A percentile compares a stretch with the other conserved stretches of the same genome.
phyloP scores from a whole-genome alignment of 768 basidiomycete genomes.

The Boletus subparvulus region DNA sequence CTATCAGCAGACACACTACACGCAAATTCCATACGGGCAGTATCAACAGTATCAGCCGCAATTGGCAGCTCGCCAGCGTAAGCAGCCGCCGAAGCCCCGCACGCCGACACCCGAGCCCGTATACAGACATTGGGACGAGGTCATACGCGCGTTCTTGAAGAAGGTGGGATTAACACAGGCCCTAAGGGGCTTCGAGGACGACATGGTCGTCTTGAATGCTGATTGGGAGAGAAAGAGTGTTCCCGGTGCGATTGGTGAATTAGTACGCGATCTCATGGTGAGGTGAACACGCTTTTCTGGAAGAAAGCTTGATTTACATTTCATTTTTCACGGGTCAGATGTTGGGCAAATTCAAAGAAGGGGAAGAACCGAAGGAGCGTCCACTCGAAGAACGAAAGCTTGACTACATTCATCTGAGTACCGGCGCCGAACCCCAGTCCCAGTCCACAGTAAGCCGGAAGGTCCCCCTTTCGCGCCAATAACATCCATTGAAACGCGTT shows the following conservation, averaged over 20 bases:
- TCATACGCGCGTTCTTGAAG: conserved; percentile 52
- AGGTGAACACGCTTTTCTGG: conserved; percentile 17
- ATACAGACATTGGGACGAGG: conserved; percentile 62
- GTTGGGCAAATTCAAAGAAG: conserved; percentile 32
- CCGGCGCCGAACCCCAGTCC: conserved; percentile 47
- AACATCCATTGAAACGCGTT: conserved; percentile 3
- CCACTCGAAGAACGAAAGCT: conserved; percentile 69
- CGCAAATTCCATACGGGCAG: conserved; percentile 35
- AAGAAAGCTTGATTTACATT: background rate
- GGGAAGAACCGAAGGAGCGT: conserved; percentile 27
- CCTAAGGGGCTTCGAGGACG: conserved; percentile 61
- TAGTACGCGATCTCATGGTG: conserved; percentile 54
- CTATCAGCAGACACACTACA: conserved; percentile 35
- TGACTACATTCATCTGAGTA: conserved; percentile 53
- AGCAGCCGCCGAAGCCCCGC: conserved; percentile 26
- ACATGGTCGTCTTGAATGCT: conserved; percentile 67
- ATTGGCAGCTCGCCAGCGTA: conserved; percentile 28
- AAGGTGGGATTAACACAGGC: conserved; percentile 59
- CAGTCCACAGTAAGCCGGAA: conserved; percentile 55
- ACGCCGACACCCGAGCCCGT: conserved; percentile 42
- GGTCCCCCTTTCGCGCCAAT: background rate
- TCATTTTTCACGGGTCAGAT: conserved; percentile 17
- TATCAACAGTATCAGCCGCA: conserved; percentile 35
- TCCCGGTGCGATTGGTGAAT: conserved; percentile 51
- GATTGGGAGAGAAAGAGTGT: conserved; percentile 63